Evolutionary conservation across 176 grass and related monocot genomes (phyloP), one percentile per base, ranked within the genome.

Genomic region (Aegilops sharonensis): DNA sequence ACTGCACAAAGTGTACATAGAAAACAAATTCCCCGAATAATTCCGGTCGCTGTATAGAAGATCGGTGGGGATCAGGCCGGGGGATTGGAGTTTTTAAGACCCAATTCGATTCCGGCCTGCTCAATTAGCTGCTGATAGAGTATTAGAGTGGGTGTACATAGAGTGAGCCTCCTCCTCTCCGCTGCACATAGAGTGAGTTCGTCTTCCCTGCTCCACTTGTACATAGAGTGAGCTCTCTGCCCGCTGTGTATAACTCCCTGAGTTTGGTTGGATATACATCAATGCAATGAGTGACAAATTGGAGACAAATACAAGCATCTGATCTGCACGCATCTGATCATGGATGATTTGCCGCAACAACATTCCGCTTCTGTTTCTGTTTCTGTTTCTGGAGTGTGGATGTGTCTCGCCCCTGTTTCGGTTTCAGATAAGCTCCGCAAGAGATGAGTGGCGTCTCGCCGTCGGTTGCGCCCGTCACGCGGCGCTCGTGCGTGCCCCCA

Each of bases 391-490:
- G 39, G 39, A 40, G 39, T 40, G 39, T 40, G 39, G 39, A 9
- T 10, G 39, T 9, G 39, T 40, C 39, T 40, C 39, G 39, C 39
- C 14, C 5, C 7, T 62, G 15, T 40, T 29, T 12, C 0, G 2
- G 15, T 30, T 34, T 31, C 14, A 36, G 83, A 89, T 89, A 81
- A 78, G 64, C 84, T 78, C 12, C 4, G 9, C 32, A 2, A 7
- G 11, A 18, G 48, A 21, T 30, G 29, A 10, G 25, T 47, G 77
- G 23, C 82, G 67, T 78, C 70, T 76, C 32, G 47, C 66, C 23
- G 57, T 45, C 47, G 50, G 35, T 36, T 42, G 76, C 23, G 8
- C 67, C 61, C 76, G 11, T 89, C 87, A 84, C 59, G 87, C 87
- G 50, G 15, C 43, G 31, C 81, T 66, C 9, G 39, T 40, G 39